Evolutionary conservation across 768 basidiomycete species (phyloP).

Genomic region (Podaxis sp.): DNA sequence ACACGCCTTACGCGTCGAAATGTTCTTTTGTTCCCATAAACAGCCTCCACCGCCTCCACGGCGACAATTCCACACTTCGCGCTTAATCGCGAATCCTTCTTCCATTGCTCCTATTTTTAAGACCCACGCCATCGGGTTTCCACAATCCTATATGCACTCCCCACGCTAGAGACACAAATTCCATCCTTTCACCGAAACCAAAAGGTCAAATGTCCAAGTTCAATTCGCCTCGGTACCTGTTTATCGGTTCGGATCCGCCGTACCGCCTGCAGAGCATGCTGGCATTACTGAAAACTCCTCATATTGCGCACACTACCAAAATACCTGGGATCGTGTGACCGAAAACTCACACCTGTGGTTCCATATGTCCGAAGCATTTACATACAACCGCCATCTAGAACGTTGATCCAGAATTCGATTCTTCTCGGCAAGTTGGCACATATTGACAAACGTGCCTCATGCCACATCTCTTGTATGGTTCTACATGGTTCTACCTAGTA

Average conservation of each 20-base stretch:
- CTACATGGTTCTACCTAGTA: no score
- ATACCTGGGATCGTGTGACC: constrained; percentile 13
- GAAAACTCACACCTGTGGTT: background rate
- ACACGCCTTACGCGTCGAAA: background rate
- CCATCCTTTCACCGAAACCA: background rate
- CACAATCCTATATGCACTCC: background rate
- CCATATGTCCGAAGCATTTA: background rate
- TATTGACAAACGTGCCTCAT: constrained; percentile 1
- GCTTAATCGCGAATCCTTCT: constrained; percentile 4
- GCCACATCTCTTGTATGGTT: background rate
- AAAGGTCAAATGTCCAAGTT: background rate
- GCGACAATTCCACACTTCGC: background rate
- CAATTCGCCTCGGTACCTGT: background rate
- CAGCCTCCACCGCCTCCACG: background rate
- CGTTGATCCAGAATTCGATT: constrained; percentile 3
- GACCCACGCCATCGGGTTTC: background rate
- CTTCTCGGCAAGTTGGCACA: background rate
- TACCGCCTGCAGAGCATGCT: background rate
- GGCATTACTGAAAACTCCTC: constrained; percentile 1
- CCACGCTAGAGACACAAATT: background rate
- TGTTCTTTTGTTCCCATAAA: background rate
- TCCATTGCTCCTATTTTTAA: constrained; percentile 4
- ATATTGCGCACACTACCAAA: constrained; percentile 13
- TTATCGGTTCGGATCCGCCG: background rate
- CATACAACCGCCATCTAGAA: background rate